Base-by-base conservation (phyloP, 768 basidiomycete genomes). In the Leucosporidium scottii region DNA sequence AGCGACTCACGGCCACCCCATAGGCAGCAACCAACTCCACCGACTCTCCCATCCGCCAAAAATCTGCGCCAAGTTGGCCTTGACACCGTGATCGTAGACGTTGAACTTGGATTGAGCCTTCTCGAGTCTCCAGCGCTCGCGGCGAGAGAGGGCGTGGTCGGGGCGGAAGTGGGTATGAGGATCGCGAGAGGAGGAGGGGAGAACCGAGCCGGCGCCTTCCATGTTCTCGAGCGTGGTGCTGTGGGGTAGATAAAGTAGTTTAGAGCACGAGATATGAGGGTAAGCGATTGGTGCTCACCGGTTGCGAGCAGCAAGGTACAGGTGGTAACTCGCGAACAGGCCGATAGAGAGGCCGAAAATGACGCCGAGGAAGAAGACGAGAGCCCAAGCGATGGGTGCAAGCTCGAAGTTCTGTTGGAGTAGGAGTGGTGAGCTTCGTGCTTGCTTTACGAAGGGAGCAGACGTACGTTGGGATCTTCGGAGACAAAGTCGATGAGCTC, bases 341-440 rank as follows among this genome's bases (percentile, higher is more conserved):
- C 66, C 64, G 8, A 64, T 54, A 0, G 70, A 57, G 0, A 39
- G 18, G 20, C 70, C 70, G 20, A 71, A 71, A 36, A 71, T 65
- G 31, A 25, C n/a, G 17, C 70, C 70, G 8, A 71, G 44, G 15
- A 71, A 49, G 3, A 63, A 62, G 8, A 59, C 66, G 13, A 71
- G 56, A 15, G 70, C 70, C 70, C 70, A 71, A 20, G 63, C 55
- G n/a, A 71, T 65, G 1, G 70, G 70, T 2, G 70, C 70, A 23
- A 65, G 53, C 47, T 71, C 70, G 56, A 62, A 71, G 30, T 66
- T 66, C 61, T 66, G 53, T 2, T 4, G 31, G 31, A 57, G 34
- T 1, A 39, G 4, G 20, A 17, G 10, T 20, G n/a, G n/a, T 27
- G 51, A 49, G 23, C 64, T 50, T 39, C 39, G n/a, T 44, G 15